phyloP scores from a whole-genome alignment of 106 monocot genomes.

The Alisma plantagoaquatica region DNA sequence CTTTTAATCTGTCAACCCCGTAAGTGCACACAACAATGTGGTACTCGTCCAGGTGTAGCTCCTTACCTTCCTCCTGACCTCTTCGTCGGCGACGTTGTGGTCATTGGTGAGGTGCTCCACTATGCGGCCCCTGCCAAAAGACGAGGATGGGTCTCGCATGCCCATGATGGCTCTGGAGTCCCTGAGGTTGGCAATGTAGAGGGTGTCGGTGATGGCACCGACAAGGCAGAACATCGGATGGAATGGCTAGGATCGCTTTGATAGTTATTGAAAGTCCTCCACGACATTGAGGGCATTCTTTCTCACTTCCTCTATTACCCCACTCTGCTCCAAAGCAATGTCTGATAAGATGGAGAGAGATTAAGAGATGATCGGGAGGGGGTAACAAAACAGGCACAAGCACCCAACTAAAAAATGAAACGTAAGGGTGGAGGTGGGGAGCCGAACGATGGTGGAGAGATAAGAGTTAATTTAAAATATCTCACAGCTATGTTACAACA shows the following conservation, averaged over 20 bases:
- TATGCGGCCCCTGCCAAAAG: too few species aligned
- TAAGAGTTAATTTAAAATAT: background rate
- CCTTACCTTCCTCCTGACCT: background rate
- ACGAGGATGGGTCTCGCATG: too few species aligned
- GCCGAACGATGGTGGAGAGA: too few species aligned
- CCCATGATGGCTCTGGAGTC: background rate
- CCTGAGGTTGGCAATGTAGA: background rate
- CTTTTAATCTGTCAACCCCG: constrained; percentile 1
- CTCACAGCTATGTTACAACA: background rate
- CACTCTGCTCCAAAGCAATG: constrained; percentile 1
- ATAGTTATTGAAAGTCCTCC: background rate
- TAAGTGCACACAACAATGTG: background rate
- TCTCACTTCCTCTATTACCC: background rate
- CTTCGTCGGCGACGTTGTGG: constrained; percentile 1
- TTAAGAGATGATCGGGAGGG: too few species aligned
- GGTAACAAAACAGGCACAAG: too few species aligned
- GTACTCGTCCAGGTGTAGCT: background rate
- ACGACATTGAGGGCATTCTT: background rate
- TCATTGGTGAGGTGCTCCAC: constrained; percentile 2
- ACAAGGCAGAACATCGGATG: background rate
- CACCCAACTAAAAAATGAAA: too few species aligned
- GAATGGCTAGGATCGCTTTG: background rate
- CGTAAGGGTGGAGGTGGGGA: background rate
- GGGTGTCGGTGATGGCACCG: background rate
- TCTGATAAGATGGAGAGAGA: too few species aligned